These are phyloP conservation scores for Leccinum sublutescens DNA, from an alignment of 768 basidiomycete species.

Conservation along the genomic window DNA sequence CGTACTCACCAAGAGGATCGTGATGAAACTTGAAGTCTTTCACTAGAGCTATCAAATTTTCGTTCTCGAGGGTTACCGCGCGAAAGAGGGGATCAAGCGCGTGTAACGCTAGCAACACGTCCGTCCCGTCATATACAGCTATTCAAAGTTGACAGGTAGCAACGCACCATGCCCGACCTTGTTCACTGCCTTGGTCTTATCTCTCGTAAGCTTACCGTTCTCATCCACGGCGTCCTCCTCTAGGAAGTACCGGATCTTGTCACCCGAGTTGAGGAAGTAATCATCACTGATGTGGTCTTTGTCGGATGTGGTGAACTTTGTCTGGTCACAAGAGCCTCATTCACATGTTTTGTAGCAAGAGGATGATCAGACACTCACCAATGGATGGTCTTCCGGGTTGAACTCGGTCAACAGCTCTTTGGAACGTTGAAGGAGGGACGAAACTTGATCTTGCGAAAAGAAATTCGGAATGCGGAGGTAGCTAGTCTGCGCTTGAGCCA, in stretches of 20 bases:
- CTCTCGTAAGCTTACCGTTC: constrained; percentile 65
- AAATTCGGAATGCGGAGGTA: constrained; percentile 81
- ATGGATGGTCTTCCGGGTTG: constrained; percentile 72
- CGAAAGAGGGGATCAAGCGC: constrained; percentile 82
- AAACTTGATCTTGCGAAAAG: constrained; percentile 54
- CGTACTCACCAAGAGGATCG: constrained; percentile 72
- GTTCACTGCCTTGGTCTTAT: constrained; percentile 82
- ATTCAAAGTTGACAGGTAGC: background rate
- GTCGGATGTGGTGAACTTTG: constrained; percentile 82
- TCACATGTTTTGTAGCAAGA: background rate
- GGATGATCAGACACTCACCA: constrained; percentile 45
- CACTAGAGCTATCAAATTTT: constrained; percentile 64
- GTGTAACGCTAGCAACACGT: constrained; percentile 62
- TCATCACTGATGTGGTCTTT: constrained; percentile 83
- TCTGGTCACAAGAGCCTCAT: constrained; percentile 43
- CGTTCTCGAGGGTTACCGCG: constrained; percentile 77
- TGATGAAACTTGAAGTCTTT: constrained; percentile 78
- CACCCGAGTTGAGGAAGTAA: constrained; percentile 89
- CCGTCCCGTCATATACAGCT: background rate
- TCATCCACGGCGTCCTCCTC: constrained; percentile 82
- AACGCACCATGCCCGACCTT: constrained; percentile 86
- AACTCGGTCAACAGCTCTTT: constrained; percentile 79
- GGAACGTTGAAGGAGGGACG: constrained; percentile 64
- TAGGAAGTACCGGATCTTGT: constrained; percentile 95
- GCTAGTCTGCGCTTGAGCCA: constrained; percentile 36